phyloP scores from a whole-genome alignment of 2,329 filamentous ascomycete genomes.

The Orbilia blumenaviensis region DNA sequence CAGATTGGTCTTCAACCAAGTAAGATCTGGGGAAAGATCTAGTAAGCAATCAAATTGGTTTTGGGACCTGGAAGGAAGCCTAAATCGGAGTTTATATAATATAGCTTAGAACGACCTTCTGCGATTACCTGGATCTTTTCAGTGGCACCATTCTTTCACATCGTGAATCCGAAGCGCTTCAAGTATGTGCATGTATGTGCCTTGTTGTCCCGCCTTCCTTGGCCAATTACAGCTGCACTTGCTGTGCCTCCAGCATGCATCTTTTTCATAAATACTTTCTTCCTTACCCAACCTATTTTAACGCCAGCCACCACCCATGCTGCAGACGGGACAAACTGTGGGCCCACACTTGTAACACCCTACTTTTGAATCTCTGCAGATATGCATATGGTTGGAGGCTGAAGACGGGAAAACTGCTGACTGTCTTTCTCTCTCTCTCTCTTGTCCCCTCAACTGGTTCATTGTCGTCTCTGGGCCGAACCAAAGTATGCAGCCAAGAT shows the following conservation, averaged over 20 bases:
- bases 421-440: no score
- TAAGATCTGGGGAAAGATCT: no score
- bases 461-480: no score
- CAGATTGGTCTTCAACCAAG: no score
- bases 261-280: neutral
- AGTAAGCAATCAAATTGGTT: no score
- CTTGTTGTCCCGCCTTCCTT: neutral
- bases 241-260: neutral
- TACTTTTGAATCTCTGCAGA: no score
- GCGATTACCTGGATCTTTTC: no score
- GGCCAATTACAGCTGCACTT: neutral
- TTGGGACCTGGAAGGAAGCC: neutral
- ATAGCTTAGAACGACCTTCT: neutral
- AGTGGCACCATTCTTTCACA: no score
- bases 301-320: neutral
- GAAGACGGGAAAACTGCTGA: neutral
- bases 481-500: neutral
- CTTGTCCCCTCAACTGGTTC: no score
- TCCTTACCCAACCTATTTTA: no score
- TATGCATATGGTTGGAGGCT: neutral
- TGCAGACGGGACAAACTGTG: neutral
- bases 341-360: neutral
- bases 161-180: neutral
- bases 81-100: neutral
- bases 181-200: neutral